Evolutionary conservation across 495 filamentous ascomycete species (phyloP).

Genomic region (Penicillium canescens): DNA sequence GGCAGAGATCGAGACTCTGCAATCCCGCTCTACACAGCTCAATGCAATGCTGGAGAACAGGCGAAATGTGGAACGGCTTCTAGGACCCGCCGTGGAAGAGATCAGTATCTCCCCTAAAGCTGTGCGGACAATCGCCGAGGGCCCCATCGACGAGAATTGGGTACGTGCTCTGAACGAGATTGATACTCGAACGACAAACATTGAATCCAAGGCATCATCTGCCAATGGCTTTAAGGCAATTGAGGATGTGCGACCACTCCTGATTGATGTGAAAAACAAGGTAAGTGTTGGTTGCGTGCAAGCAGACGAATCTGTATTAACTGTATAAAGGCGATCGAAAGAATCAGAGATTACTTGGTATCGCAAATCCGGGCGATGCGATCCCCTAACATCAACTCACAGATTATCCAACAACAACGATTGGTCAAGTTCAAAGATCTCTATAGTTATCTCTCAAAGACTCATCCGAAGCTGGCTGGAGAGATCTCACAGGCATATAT

Average conservation of each 20-base stretch:
- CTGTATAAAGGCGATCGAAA: conserved; percentile 71
- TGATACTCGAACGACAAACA: conserved; percentile 70
- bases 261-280: conserved; percentile 81
- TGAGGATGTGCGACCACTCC: conserved; percentile 79
- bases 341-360: conserved; percentile 91
- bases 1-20: conserved; percentile 89
- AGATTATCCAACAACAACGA: conserved; percentile 89
- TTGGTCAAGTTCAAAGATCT: conserved; percentile 86
- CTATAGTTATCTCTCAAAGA: conserved; percentile 77
- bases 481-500: conserved; percentile 93
- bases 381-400: conserved; percentile 93
- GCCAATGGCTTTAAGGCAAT: conserved; percentile 67
- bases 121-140: conserved; percentile 81
- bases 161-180: conserved; percentile 81
- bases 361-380: conserved; percentile 89
- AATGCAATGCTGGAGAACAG: conserved; percentile 89
- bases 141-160: conserved; percentile 88
- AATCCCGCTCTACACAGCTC: conserved; percentile 78
- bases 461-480: conserved; percentile 75
- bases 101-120: conserved; percentile 81
- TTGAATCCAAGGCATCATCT: conserved; percentile 64
- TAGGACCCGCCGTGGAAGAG: conserved; percentile 91
- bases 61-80: conserved; percentile 80
- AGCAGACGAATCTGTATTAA: conserved; percentile 10
- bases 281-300: conserved; percentile 38